phyloP scores from a whole-genome alignment of 2,329 filamentous ascomycete genomes.

The Fusarium setosum region DNA sequence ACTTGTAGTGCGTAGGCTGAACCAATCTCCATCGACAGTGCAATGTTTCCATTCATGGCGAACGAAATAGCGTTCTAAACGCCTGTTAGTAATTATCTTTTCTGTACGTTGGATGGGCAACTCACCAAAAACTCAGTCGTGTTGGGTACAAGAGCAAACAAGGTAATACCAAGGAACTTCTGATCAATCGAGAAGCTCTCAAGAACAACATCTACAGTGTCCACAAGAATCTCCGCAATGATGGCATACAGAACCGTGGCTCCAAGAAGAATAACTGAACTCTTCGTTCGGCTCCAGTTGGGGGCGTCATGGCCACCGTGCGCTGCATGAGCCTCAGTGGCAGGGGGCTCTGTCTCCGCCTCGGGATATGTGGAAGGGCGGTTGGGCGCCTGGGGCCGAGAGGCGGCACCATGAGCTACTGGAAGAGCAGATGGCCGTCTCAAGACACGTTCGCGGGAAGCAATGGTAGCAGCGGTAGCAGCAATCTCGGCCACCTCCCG shows the following conservation, averaged over 20 bases:
- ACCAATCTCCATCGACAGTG: constrained; percentile 98
- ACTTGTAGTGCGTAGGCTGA: constrained; percentile 97
- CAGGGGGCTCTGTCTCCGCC: constrained; percentile 43
- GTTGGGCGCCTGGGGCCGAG: constrained; percentile 41
- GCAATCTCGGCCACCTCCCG: constrained; percentile 94
- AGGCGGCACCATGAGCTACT: constrained; percentile 20
- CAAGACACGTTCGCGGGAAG: constrained; percentile 75
- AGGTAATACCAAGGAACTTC: constrained; percentile 95
- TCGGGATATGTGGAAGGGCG: constrained; percentile 47
- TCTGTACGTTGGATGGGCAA: constrained; percentile 2
- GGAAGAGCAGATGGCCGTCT: constrained; percentile 53
- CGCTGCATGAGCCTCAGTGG: constrained; percentile 49
- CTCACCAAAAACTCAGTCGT: constrained; percentile 95
- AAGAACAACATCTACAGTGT: constrained; percentile 96
- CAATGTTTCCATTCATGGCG: constrained; percentile 99
- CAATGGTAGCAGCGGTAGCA: constrained; percentile 88
- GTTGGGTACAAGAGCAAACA: constrained; percentile 97
- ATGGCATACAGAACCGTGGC: constrained; percentile 95
- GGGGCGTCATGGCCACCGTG: constrained; percentile 94
- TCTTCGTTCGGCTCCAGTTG: constrained; percentile 96
- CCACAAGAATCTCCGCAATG: constrained; percentile 95
- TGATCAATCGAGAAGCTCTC: constrained; percentile 92
- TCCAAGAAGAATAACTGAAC: constrained; percentile 85
- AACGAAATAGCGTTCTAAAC: constrained; percentile 94
- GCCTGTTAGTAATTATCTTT: constrained; percentile 14